Conservation (phyloP, 73 alveolate species). For the Stentor coeruleus region DNA sequence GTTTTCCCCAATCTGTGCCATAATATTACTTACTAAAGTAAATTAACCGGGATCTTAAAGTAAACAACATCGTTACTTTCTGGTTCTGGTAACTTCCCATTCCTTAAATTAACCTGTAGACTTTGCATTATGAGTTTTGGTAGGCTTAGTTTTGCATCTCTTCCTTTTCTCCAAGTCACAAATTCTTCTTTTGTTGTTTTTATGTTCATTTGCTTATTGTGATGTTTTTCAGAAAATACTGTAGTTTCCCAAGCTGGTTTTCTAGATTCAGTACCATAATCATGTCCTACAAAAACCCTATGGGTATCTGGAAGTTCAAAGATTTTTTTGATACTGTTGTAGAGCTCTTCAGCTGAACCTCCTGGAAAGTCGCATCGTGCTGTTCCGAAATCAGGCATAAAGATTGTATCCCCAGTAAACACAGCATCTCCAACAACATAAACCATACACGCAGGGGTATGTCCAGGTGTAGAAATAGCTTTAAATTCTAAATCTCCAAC, state of each 20-base stretch:
- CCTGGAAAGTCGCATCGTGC: constrained; percentile 53
- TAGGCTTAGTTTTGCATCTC: constrained; percentile 37
- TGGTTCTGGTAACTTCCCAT: constrained; percentile 40
- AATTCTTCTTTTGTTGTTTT: background rate
- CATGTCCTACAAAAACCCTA: constrained; percentile 47
- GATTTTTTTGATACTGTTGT: constrained; percentile 38
- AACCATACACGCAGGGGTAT: constrained; percentile 42
- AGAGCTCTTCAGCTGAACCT: constrained; percentile 29
- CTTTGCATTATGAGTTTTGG: constrained; percentile 40
- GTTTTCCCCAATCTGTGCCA: too few relatives aligned
- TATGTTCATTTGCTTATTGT: constrained; percentile 28
- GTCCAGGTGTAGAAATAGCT: constrained; percentile 51
- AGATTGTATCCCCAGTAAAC: background rate
- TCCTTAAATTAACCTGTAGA: constrained; percentile 40
- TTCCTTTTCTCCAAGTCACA: constrained; percentile 10
- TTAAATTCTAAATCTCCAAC: constrained; percentile 32
- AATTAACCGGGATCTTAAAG: background rate
- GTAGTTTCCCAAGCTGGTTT: constrained; percentile 47
- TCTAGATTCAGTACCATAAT: constrained; percentile 21
- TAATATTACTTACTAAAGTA: background rate
- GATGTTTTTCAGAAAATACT: constrained; percentile 29
- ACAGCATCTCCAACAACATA: constrained; percentile 10
- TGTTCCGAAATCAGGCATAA: constrained; percentile 34
- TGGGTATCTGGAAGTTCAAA: constrained; percentile 35
- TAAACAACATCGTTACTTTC: constrained; percentile 9